phyloP scores from a whole-genome alignment of 805 yeast species.

The Yarrowia hollandica region DNA sequence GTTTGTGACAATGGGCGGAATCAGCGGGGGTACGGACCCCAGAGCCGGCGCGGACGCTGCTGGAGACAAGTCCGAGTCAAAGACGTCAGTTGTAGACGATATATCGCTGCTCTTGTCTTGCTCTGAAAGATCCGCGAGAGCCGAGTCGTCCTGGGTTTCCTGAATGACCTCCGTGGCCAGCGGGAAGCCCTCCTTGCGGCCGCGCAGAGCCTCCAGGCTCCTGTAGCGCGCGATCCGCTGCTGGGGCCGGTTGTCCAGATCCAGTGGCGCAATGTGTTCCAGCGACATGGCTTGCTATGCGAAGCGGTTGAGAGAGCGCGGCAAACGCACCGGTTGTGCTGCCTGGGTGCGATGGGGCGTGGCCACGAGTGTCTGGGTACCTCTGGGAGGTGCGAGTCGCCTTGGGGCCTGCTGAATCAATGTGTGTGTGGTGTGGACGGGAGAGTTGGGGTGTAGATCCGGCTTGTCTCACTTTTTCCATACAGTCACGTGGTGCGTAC shows the following conservation, averaged over 20 bases:
- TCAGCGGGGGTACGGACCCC: constrained; percentile 2
- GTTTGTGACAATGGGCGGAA: constrained; percentile 21
- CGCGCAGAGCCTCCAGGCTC: constrained; percentile 17
- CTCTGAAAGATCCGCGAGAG: not conserved
- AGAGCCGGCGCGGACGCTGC: not conserved
- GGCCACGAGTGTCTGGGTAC: no score
- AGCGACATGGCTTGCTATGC: not conserved
- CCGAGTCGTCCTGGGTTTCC: not conserved
- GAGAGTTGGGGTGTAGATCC: no score
- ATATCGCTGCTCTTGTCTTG: not conserved
- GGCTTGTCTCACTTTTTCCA: no score
- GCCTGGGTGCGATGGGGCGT: no score
- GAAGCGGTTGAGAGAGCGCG: no score
- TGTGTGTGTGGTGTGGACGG: not conserved
- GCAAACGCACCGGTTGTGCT: constrained; percentile 2
- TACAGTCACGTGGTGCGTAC: no score
- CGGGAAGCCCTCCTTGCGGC: not conserved
- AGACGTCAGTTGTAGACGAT: no score
- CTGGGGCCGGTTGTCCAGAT: constrained; percentile 6
- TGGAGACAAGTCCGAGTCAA: not conserved
- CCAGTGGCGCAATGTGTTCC: constrained; percentile 18
- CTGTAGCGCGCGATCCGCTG: not conserved
- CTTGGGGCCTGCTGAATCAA: no score
- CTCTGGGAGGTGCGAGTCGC: not conserved
- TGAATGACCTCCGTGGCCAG: not conserved